Base-by-base conservation (phyloP, 106 monocot species). In the Dendrobium huoshanense region DNA sequence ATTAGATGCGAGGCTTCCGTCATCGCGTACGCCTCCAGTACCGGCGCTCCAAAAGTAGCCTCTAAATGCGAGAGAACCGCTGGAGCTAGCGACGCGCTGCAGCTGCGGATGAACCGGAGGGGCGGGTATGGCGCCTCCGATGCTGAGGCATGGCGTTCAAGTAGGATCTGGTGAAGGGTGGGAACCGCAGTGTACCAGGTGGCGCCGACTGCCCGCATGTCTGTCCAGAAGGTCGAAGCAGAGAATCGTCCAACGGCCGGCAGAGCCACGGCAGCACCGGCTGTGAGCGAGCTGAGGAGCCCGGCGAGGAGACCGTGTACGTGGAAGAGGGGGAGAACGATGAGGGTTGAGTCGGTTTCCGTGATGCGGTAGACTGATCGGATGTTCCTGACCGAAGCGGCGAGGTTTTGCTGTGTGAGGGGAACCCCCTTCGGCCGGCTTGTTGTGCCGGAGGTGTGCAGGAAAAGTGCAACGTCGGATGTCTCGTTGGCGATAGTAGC, bases 101-200 rank as follows among this genome's bases (percentile, higher is more conserved):
- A 98, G 87, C 92, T 92, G 24, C 98, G 92, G 77, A 98, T 84
- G 91, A 98, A 98, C 54, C 98, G 90, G 76, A 98, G 94, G 3
- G 76, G 61, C 9, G 95, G 98, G 84, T 95, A 92, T 5, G 2
- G 56, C 18, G 88, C 74, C 64, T 98, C 94, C 5, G 95, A 92
- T 6, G 77, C 68, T 18, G 85, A 9, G 4, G 85, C 65, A 82
- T 95, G 98, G 17, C 92, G 91, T 76, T 95, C 92, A 15, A 98
- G 86, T n/a, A 98, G 77, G 84, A 98, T 98, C 77, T 98, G 98
- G 85, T 98, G 98, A 68, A 98, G 67, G 44, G 98, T 98, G 17
- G 98, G 98, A 42, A 98, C 98, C 7, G 98, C 91, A 9, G 98
- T 98, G 92, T 92, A 98, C 98, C 98, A 98, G 59, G 95, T 98